These are phyloP conservation scores for Drechslerella coelobrocha DNA, from an alignment of 2,329 filamentous ascomycete genomes.

Conservation along the genomic window DNA sequence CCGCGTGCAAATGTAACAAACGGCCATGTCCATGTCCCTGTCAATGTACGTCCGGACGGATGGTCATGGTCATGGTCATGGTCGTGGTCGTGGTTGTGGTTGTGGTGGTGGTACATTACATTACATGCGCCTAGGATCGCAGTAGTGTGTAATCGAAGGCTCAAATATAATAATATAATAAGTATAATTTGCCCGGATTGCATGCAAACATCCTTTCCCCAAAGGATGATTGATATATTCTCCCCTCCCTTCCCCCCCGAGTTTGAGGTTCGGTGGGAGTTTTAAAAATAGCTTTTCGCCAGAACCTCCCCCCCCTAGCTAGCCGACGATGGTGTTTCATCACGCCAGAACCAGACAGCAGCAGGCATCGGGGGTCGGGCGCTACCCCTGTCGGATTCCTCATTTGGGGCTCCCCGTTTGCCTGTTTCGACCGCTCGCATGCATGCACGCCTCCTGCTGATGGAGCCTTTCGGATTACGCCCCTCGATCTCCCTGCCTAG, in stretches of 20 bases:
- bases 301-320: too few relatives aligned
- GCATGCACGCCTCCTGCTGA: slow-evolving; percentile 29
- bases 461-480: slow-evolving; percentile 5
- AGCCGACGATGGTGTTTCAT: slow-evolving; percentile 47
- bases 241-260: too few relatives aligned
- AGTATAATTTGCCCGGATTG: too few relatives aligned
- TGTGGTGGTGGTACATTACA: too few relatives aligned
- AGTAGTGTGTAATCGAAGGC: too few relatives aligned
- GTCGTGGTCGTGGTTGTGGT: too few relatives aligned
- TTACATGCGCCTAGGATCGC: too few relatives aligned
- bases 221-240: slow-evolving; percentile 24
- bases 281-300: slow-evolving; percentile 37
- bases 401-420: slow-evolving; percentile 8
- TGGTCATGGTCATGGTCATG: too few relatives aligned
- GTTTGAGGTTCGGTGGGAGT: slow-evolving; percentile 27
- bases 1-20: too few relatives aligned
- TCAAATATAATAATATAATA: too few relatives aligned
- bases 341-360: slow-evolving; percentile 40
- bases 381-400: slow-evolving; percentile 33
- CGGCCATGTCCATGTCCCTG: too few relatives aligned
- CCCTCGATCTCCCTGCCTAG: background rate
- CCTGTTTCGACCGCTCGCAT: slow-evolving; percentile 8
- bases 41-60: background rate
- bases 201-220: slow-evolving; percentile 36
- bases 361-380: slow-evolving; percentile 25